Percentiles rank a stretch among this genome's conserved stretches.
Evolutionary conservation across 1,284 basidiomycete genomes (phyloP).

Genomic region (Leucoagaricus sp.): DNA sequence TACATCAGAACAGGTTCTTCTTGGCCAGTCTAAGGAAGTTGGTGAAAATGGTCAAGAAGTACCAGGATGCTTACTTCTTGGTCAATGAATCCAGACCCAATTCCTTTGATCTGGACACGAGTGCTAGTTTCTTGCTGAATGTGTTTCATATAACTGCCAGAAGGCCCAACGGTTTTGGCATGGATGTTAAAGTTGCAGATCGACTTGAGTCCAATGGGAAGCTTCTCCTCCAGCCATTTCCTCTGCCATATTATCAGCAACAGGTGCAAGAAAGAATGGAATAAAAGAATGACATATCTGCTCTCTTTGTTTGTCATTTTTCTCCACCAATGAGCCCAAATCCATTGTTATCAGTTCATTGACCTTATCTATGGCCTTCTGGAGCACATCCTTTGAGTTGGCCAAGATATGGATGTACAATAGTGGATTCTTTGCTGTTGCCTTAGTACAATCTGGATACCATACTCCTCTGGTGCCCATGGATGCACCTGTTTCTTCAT

Average conservation of each 20-base stretch:
- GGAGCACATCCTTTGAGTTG: slow-evolving; percentile 75
- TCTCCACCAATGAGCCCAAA: slow-evolving; percentile 86
- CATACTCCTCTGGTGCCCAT: slow-evolving; percentile 91
- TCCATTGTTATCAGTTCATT: slow-evolving; percentile 87
- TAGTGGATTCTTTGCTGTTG: slow-evolving; percentile 92
- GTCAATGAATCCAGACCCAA: slow-evolving; percentile 96
- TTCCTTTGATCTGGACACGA: slow-evolving; percentile 95
- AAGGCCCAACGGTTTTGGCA: slow-evolving; percentile 96
- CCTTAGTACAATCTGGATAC: slow-evolving; percentile 90
- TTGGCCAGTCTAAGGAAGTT: slow-evolving; percentile 59
- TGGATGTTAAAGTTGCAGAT: slow-evolving; percentile 97
- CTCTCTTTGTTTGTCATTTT: slow-evolving; percentile 66
- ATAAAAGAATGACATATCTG: slow-evolving; percentile 40
- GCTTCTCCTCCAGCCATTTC: slow-evolving; percentile 96
- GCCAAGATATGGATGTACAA: slow-evolving; percentile 95
- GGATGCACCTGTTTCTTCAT: slow-evolving; percentile 87
- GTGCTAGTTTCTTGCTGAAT: slow-evolving; percentile 97
- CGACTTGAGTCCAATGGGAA: slow-evolving; percentile 85
- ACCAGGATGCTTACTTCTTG: slow-evolving; percentile 65
- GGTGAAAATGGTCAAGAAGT: neutral
- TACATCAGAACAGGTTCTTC: slow-evolving; percentile 88
- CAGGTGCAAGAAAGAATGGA: neutral
- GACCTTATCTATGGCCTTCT: slow-evolving; percentile 81
- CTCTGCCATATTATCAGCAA: slow-evolving; percentile 45
- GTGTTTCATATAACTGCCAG: slow-evolving; percentile 96